Percentiles rank a stretch among this genome's conserved stretches.
phyloP scores from a whole-genome alignment of 2,329 filamentous ascomycete genomes.

The Alternaria viburni region DNA sequence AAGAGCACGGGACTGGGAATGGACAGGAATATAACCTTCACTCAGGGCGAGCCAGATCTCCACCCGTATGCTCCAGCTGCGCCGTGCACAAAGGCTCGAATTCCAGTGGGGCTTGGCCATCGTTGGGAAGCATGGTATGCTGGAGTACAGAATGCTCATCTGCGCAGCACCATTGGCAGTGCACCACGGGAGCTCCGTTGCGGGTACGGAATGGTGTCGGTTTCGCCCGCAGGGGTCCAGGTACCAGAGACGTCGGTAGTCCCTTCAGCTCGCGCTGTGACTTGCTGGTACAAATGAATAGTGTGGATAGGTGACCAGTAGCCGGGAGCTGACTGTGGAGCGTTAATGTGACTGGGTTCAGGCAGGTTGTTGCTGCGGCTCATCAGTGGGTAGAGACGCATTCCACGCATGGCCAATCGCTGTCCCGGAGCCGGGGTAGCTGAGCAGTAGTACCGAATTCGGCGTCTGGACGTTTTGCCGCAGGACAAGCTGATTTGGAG shows the following conservation, averaged over 20 bases:
- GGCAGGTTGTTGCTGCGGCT: constrained; percentile 30
- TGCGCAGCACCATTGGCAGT: constrained; percentile 34
- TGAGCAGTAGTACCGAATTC: constrained; percentile 17
- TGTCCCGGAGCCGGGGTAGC: constrained; percentile 26
- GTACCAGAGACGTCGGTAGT: constrained; percentile 25
- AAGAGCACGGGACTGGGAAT: constrained; percentile 35
- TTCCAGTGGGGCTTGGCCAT: constrained; percentile 29
- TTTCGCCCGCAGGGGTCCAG: constrained; percentile 31
- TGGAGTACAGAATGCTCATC: constrained; percentile 20
- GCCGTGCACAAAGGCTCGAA: constrained; percentile 24
- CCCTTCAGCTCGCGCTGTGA: constrained; percentile 30
- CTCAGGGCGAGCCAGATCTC: constrained; percentile 18
- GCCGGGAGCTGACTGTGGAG: constrained; percentile 27
- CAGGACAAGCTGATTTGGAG: constrained; percentile 35
- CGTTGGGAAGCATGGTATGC: constrained; percentile 28
- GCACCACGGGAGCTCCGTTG: constrained; percentile 28
- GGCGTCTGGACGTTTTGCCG: constrained; percentile 25
- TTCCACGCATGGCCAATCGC: constrained; percentile 33
- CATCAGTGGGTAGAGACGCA: constrained; percentile 33
- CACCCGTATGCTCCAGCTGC: constrained; percentile 31
- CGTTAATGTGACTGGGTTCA: constrained; percentile 26
- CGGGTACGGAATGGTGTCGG: constrained; percentile 40
- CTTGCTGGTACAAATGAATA: constrained; percentile 30
- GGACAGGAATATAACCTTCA: constrained; percentile 33
- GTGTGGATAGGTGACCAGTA: constrained; percentile 23